Conservation (phyloP, 202 grass and related monocot genomes). For the Panicum hallii region DNA sequence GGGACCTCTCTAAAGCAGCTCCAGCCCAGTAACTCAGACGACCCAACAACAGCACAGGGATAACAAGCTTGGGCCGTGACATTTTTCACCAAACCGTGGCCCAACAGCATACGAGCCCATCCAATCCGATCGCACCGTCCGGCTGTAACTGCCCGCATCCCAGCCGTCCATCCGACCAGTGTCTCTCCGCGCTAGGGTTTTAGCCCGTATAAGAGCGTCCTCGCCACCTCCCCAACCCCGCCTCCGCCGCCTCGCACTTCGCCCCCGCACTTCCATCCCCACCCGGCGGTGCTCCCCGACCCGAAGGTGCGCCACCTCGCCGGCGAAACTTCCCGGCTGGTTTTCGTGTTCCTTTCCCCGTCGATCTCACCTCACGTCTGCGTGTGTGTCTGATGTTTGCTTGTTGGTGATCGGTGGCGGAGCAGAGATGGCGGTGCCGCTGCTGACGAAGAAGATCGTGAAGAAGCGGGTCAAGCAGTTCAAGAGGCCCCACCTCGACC, state of each 20-base stretch:
- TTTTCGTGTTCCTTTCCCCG: not conserved
- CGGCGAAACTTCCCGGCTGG: not conserved
- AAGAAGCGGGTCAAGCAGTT: slow-evolving; percentile 90
- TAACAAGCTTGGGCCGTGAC: not conserved
- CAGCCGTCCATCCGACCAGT: not conserved
- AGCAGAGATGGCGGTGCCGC: slow-evolving; percentile 74
- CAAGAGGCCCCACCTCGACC: slow-evolving; percentile 83
- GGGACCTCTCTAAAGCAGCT: not conserved
- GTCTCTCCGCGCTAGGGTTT: slow-evolving; percentile 32
- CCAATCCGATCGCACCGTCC: not conserved
- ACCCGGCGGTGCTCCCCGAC: slow-evolving; percentile 5
- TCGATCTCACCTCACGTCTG: not conserved
- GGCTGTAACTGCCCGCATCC: not conserved
- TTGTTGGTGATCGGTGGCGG: not conserved
- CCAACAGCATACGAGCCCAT: not conserved
- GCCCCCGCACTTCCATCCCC: not conserved
- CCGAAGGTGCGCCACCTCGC: slow-evolving; percentile 11
- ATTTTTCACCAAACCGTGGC: not conserved
- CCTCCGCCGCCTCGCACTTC: slow-evolving; percentile 22
- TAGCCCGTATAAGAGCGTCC: slow-evolving; percentile 22
- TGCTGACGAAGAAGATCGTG: slow-evolving; percentile 78
- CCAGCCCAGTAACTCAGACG: not conserved
- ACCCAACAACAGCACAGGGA: not conserved
- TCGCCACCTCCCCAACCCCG: too few species aligned
- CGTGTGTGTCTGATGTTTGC: not conserved